Base-by-base conservation (phyloP, 1,139 yeast species). In the Arxiozyma slooffiae region DNA sequence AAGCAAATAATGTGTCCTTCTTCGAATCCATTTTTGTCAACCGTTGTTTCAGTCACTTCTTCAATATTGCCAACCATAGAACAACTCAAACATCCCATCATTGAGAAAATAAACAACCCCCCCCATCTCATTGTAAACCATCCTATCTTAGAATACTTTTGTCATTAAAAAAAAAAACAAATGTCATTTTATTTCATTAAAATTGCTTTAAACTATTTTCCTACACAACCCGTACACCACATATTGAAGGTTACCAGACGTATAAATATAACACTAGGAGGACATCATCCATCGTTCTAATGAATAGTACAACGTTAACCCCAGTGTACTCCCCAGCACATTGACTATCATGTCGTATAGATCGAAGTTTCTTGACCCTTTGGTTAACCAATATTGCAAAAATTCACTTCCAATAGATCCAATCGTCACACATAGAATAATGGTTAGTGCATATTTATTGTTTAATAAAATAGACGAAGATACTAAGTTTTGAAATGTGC, bases 381-480 rank as follows among this genome's bases (percentile, higher is more conserved):
- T 55, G 0, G 82, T 77, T 9, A 79, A 61, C 2, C 72, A 20
- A 30, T 62, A 59, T 56, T 79, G 84, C 1, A 74, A 52, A 41
- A 76, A 65, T 59, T 81, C 86, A 69, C 80, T 81, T 1, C 70
- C 66, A 3, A 79, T 62, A n/a, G 78, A 68, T 0, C 74, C 82
- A 3, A 70, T 68, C 1, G 72, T 23, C 0, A 79, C 70, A 59
- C 83, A 78, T 9, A 71, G 57, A 0, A 68, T 36, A 16, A 76
- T 57, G 0, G 81, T 74, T 41, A 77, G 41, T 9, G 49, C 36
- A 60, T 67, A 48, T 71, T 65, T 51, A 71, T 60, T 16, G 11
- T 20, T 34, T 7, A 30, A 30, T n/a, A 30, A 6, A 30, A 11
- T 30, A 2, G 36, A 30, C 14, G 36, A 30, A 4, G 16, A 14